phyloP scores from a whole-genome alignment of 179 eudicot species.

The Spergularia azorica region DNA sequence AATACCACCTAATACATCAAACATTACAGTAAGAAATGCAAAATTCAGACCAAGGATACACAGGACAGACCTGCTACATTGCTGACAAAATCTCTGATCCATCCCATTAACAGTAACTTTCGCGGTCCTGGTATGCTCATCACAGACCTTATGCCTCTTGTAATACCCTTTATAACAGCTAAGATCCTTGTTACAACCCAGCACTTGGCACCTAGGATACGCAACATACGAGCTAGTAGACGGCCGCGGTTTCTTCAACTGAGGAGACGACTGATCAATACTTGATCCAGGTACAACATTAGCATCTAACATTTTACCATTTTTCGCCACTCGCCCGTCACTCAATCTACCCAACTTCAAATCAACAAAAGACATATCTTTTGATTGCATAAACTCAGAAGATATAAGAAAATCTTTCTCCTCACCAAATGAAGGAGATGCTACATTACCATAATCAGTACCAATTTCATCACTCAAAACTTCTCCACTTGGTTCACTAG shows the following conservation, averaged over 20 bases:
- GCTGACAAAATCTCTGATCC: constrained; percentile 82
- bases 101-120: constrained; percentile 59
- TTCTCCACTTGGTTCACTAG: constrained; percentile 38
- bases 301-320: constrained; percentile 21
- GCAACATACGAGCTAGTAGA: constrained; percentile 29
- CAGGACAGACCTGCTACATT: constrained; percentile 71
- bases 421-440: constrained; percentile 23
- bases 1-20: background rate
- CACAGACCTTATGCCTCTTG: constrained; percentile 69
- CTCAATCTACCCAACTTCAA: constrained; percentile 63
- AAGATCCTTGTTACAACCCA: constrained; percentile 75
- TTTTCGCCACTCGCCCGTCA: constrained; percentile 26
- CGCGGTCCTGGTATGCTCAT: constrained; percentile 63
- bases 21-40: background rate
- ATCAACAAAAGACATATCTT: constrained; percentile 39
- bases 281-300: constrained; percentile 16
- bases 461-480: constrained; percentile 37
- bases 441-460: constrained; percentile 26
- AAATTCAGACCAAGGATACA: constrained; percentile 9
- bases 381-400: constrained; percentile 22
- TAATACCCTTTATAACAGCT: constrained; percentile 64
- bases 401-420: constrained; percentile 23
- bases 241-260: constrained; percentile 41
- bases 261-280: constrained; percentile 11
- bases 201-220: constrained; percentile 60